phyloP scores from a whole-genome alignment of 2,329 filamentous ascomycete genomes.

The Ceratocystis ficicola region DNA sequence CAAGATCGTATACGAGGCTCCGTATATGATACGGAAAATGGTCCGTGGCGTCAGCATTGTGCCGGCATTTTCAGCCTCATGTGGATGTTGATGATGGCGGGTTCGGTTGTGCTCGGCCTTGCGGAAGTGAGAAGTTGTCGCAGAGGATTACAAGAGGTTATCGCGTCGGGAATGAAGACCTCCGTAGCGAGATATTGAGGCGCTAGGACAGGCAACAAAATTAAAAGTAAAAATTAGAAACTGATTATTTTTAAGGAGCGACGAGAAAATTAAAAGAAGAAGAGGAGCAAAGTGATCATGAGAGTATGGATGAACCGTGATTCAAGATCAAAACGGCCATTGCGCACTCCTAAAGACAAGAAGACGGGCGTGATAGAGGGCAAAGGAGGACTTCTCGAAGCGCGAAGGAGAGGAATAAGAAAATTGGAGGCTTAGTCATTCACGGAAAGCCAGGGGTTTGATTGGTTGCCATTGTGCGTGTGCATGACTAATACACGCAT shows the following conservation, averaged over 20 bases:
- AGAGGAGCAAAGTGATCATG: background rate
- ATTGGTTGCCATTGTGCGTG: too few species aligned
- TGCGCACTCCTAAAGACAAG: background rate
- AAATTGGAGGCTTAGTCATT: too few species aligned
- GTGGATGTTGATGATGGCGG: constrained; percentile 23
- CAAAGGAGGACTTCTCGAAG: background rate
- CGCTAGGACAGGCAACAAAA: constrained; percentile 2
- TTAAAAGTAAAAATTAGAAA: constrained; percentile 10
- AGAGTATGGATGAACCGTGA: background rate
- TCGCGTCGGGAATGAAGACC: background rate
- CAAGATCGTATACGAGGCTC: constrained; percentile 62
- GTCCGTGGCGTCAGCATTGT: constrained; percentile 37
- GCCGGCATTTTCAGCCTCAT: constrained; percentile 18
- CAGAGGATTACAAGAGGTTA: background rate
- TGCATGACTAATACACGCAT: too few species aligned
- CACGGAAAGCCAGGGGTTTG: too few species aligned
- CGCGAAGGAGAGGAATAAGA: background rate
- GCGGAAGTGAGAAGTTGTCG: constrained; percentile 13
- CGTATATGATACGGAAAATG: constrained; percentile 71
- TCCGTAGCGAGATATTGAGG: constrained; percentile 15
- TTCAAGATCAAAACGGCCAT: background rate
- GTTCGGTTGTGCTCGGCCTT: background rate
- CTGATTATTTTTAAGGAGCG: background rate
- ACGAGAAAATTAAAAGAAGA: constrained; percentile 9
- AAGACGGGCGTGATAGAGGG: background rate